These are phyloP conservation scores for Kwoniella dendrophila DNA, from an alignment of 768 basidiomycete species.

Conservation along the genomic window DNA sequence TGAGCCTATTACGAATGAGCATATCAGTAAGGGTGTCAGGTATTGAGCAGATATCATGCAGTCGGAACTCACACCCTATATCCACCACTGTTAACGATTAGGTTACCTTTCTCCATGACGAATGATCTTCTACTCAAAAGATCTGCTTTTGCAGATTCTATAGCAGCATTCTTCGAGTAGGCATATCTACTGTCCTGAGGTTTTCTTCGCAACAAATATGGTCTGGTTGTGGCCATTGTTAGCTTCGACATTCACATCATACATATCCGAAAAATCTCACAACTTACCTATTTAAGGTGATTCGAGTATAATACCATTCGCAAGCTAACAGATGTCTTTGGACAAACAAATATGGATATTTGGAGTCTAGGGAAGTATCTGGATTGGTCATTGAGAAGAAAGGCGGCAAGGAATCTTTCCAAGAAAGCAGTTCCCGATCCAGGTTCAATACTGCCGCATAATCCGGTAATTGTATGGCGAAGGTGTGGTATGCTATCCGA, in stretches of 20 bases:
- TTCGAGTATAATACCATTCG: slow-evolving; percentile 56
- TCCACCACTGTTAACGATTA: slow-evolving; percentile 55
- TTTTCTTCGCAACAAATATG: slow-evolving; percentile 54
- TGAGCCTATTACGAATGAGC: slow-evolving; percentile 32
- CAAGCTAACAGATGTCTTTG: slow-evolving; percentile 56
- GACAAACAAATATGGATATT: slow-evolving; percentile 55
- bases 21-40: background rate
- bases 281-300: slow-evolving; percentile 53
- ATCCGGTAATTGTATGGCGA: slow-evolving; percentile 55
- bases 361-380: slow-evolving; percentile 51
- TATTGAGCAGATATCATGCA: background rate
- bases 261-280: background rate
- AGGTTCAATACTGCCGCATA: slow-evolving; percentile 56
- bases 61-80: slow-evolving; percentile 50
- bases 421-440: slow-evolving; percentile 55
- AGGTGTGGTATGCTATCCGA: slow-evolving; percentile 55
- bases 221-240: slow-evolving; percentile 27
- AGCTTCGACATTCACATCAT: background rate
- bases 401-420: slow-evolving; percentile 44
- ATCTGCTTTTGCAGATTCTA: slow-evolving; percentile 57
- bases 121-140: slow-evolving; percentile 55
- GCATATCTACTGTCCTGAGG: slow-evolving; percentile 51
- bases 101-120: slow-evolving; percentile 55
- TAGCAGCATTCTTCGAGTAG: slow-evolving; percentile 56
- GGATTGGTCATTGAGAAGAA: slow-evolving; percentile 53